Evolutionary conservation across 768 basidiomycete species (phyloP).

Genomic region (Rhodotorula kratochvilovae): DNA sequence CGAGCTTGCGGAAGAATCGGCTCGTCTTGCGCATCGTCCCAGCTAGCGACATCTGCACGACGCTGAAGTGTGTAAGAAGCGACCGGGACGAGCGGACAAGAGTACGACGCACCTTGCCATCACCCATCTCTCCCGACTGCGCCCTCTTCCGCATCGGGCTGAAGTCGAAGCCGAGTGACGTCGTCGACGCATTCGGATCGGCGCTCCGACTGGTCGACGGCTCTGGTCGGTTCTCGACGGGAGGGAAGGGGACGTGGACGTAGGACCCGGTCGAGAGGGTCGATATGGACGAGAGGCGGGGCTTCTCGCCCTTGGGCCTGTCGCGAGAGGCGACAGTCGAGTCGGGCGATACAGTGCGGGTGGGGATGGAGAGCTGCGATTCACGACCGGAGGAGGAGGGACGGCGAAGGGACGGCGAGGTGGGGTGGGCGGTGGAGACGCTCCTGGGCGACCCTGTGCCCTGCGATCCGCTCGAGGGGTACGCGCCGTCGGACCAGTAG

Average conservation of each 20-base stretch:
- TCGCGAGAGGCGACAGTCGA: not conserved
- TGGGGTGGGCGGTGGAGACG: not conserved
- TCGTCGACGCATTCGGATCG: not conserved
- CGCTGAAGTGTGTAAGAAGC: not conserved
- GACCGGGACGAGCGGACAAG: not conserved
- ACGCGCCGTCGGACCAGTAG: no score
- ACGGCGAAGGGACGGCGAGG: not conserved
- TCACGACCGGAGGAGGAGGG: not conserved
- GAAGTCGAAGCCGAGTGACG: slow-evolving; percentile 7
- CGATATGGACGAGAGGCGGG: not conserved
- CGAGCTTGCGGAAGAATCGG: slow-evolving; percentile 42
- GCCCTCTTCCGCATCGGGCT: slow-evolving; percentile 9
- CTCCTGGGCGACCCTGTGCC: not conserved
- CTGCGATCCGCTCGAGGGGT: no score
- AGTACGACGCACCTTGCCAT: not conserved
- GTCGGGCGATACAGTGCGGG: not conserved
- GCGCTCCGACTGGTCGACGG: not conserved
- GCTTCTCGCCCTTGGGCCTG: not conserved
- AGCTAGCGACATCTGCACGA: slow-evolving; percentile 13
- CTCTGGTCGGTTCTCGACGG: not conserved
- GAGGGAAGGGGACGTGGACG: slow-evolving; percentile 17
- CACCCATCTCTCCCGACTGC: not conserved
- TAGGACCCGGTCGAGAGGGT: slow-evolving; percentile 8
- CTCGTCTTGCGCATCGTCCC: slow-evolving; percentile 43
- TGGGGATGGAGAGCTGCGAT: not conserved